Evolutionary conservation across 345 rosid genomes (phyloP).

Genomic region (Gossypium stocksii): DNA sequence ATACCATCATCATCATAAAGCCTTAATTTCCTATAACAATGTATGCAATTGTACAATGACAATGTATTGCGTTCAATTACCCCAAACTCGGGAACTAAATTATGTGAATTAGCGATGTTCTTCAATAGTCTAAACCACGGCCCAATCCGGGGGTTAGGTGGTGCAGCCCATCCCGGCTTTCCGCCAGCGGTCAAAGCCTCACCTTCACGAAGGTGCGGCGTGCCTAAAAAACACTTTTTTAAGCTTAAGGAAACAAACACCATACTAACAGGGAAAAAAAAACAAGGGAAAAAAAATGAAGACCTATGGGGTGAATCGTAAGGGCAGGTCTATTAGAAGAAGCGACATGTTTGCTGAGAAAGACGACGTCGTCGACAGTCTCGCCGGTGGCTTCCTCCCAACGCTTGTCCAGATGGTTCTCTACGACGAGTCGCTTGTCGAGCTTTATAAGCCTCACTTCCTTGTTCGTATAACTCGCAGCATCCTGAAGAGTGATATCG

Average conservation of each 20-base stretch:
- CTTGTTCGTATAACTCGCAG: constrained; percentile 20
- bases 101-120: constrained; percentile 28
- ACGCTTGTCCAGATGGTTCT: constrained; percentile 32
- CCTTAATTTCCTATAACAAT: too few species aligned
- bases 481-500: constrained; percentile 10
- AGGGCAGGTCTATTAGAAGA: constrained; percentile 40
- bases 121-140: constrained; percentile 40
- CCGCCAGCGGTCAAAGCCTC: constrained; percentile 35
- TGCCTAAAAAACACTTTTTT: constrained; percentile 17
- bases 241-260: background rate
- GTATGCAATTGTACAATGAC: background rate
- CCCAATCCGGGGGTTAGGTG: constrained; percentile 39
- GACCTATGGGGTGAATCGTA: constrained; percentile 40
- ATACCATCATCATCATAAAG: too few species aligned
- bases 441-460: constrained; percentile 30
- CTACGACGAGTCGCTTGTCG: constrained; percentile 27
- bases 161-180: constrained; percentile 44
- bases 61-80: constrained; percentile 6
- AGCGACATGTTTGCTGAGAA: constrained; percentile 40
- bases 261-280: background rate
- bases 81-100: constrained; percentile 40
- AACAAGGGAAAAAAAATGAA: background rate
- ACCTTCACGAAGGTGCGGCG: constrained; percentile 31
- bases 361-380: constrained; percentile 34
- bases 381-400: constrained; percentile 47